A percentile compares a stretch with the other conserved stretches of the same genome.
Evolutionary conservation across 768 basidiomycete species (phyloP).

Genomic region (Hebeloma cylindrosporum): DNA sequence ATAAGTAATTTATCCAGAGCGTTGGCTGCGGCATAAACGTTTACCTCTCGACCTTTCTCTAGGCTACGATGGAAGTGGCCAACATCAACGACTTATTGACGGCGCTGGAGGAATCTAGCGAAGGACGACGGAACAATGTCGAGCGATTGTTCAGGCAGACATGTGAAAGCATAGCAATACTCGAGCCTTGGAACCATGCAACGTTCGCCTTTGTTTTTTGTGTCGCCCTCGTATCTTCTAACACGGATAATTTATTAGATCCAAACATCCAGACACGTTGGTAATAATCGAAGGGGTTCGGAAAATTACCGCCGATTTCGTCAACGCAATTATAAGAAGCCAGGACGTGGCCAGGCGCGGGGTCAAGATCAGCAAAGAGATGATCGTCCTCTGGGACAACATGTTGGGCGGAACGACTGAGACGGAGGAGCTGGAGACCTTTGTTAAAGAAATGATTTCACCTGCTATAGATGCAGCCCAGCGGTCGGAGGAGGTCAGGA

Average conservation of each 20-base stretch:
- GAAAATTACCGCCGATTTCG: background rate
- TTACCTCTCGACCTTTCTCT: too few relatives aligned
- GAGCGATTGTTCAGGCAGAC: background rate
- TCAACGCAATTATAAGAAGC: slow-evolving; percentile 2
- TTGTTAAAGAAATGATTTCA: slow-evolving; percentile 1
- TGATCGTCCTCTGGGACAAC: slow-evolving; percentile 3
- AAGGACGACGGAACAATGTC: background rate
- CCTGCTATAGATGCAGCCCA: background rate
- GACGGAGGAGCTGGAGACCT: background rate
- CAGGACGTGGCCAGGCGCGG: slow-evolving; percentile 9
- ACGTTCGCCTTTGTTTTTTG: background rate
- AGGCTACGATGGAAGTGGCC: too few relatives aligned
- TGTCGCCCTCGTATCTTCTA: background rate
- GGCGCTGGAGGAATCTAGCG: background rate
- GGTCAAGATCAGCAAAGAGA: slow-evolving; percentile 5
- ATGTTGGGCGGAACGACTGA: background rate
- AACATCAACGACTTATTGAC: too few relatives aligned
- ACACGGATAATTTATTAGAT: background rate
- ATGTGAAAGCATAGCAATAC: slow-evolving; percentile 5
- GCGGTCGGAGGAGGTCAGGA: slow-evolving; percentile 1
- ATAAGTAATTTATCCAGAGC: too few relatives aligned
- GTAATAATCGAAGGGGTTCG: slow-evolving; percentile 1
- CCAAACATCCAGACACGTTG: background rate
- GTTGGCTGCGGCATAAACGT: too few relatives aligned
- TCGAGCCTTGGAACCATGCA: slow-evolving; percentile 11